These are phyloP conservation scores for Backusella luteola DNA, from an alignment of 192 early-diverging fungal genomes.

Conservation along the genomic window DNA sequence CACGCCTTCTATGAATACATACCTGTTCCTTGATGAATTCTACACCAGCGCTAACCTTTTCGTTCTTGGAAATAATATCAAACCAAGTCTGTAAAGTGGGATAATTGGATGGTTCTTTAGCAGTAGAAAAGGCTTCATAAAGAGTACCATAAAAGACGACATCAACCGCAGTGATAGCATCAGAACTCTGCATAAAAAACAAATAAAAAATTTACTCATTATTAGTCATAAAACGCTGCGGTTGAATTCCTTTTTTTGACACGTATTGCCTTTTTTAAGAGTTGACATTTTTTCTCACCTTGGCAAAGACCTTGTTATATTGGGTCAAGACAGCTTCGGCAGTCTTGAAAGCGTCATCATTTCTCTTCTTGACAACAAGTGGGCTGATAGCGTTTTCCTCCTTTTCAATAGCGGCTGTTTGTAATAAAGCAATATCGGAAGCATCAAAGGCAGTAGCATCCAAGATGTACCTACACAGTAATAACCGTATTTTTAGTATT, in stretches of 20 bases:
- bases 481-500: background rate
- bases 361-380: constrained; percentile 26
- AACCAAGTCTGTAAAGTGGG: constrained; percentile 17
- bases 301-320: constrained; percentile 13
- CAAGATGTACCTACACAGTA: constrained; percentile 13
- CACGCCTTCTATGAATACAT: background rate
- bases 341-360: background rate
- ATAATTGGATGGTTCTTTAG: constrained; percentile 17
- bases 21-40: constrained; percentile 19
- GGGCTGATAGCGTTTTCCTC: constrained; percentile 10
- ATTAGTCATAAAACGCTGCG: background rate
- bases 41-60: background rate
- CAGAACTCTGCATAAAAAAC: constrained; percentile 12
- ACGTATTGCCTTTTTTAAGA: background rate
- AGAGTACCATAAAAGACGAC: constrained; percentile 25
- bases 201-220: background rate
- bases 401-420: constrained; percentile 18
- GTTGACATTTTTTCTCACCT: constrained; percentile 1
- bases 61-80: constrained; percentile 12
- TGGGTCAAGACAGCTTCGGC: background rate
- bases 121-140: constrained; percentile 18
- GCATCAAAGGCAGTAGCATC: constrained; percentile 10
- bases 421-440: constrained; percentile 6
- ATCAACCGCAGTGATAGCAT: constrained; percentile 13
- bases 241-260: background rate